These are phyloP conservation scores for Auricularia auricula-judae DNA, from an alignment of 768 basidiomycete genomes.

Conservation along the genomic window DNA sequence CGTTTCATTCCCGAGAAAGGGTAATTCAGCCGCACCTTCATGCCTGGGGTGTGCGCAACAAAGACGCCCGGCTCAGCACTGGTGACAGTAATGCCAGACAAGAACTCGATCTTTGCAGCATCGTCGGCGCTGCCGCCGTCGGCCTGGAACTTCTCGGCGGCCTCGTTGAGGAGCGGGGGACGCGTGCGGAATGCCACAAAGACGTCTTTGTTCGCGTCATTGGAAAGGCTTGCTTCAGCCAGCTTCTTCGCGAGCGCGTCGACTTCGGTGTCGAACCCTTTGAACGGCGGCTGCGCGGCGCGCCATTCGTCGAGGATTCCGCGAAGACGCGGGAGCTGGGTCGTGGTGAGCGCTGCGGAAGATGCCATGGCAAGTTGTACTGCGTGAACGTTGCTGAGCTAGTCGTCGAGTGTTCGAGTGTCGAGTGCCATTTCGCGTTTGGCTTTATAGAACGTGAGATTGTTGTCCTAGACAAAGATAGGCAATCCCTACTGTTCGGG, in stretches of 20 bases:
- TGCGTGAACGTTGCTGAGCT: no score
- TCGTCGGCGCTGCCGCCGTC: conserved; percentile 8
- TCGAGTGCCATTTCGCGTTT: no score
- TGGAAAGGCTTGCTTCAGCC: neutral
- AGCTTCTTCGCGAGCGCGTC: neutral
- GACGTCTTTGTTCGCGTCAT: conserved; percentile 13
- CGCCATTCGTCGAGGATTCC: conserved; percentile 20
- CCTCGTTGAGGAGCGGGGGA: conserved; percentile 20
- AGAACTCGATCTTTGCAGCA: conserved; percentile 15
- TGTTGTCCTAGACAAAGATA: no score
- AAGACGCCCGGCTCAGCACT: conserved; percentile 23
- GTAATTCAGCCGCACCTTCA: conserved; percentile 15
- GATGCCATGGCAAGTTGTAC: conserved; percentile 15
- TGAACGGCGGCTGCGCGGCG: conserved; percentile 11
- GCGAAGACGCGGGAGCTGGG: conserved; percentile 18
- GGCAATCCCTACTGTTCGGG: no score
- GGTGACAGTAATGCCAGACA: conserved; percentile 18
- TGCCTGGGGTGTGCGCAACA: conserved; percentile 24
- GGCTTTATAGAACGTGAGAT: no score
- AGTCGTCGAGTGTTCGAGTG: no score
- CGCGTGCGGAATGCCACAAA: conserved; percentile 27
- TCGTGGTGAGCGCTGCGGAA: conserved; percentile 20
- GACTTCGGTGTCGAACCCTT: conserved; percentile 9
- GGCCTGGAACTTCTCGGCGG: conserved; percentile 4
- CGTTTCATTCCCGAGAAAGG: no score